Conservation (phyloP, 768 basidiomycete species). For the Exidia glandulosa region DNA sequence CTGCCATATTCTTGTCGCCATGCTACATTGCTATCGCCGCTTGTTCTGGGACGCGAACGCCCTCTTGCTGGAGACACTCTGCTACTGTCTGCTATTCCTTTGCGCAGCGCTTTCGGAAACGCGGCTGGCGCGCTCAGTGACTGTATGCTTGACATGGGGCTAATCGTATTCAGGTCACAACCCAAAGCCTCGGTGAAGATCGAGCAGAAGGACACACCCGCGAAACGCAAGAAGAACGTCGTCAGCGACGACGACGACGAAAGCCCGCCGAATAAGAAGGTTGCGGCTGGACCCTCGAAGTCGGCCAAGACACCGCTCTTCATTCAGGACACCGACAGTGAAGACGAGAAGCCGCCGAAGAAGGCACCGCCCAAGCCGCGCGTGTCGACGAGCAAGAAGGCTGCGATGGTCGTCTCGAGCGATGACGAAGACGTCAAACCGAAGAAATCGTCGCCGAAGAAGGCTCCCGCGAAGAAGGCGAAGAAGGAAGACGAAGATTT, state of each 20-base stretch:
- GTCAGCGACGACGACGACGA: slow-evolving; percentile 4
- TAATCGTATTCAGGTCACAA: not conserved
- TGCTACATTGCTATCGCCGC: too few relatives aligned
- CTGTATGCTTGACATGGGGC: too few relatives aligned
- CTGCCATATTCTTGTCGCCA: too few relatives aligned
- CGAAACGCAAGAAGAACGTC: slow-evolving; percentile 6
- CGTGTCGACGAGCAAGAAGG: not conserved
- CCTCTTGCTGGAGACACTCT: too few relatives aligned
- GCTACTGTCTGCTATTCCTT: too few relatives aligned
- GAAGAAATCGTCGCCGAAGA: slow-evolving; percentile 9
- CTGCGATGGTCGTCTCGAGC: not conserved
- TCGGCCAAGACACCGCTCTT: not conserved
- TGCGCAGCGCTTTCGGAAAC: too few relatives aligned
- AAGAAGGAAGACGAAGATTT: not conserved
- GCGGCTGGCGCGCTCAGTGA: too few relatives aligned
- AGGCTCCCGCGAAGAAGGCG: slow-evolving; percentile 5
- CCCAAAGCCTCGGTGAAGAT: not conserved
- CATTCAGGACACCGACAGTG: not conserved
- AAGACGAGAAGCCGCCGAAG: slow-evolving; percentile 4
- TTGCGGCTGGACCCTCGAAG: slow-evolving; percentile 3
- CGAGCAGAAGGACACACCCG: not conserved
- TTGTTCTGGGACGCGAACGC: too few relatives aligned
- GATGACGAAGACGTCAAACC: slow-evolving; percentile 6
- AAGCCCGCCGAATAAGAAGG: slow-evolving; percentile 1
- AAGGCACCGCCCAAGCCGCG: slow-evolving; percentile 7